phyloP scores from a whole-genome alignment of 768 basidiomycete species.

The Hirschioporus abietinus region DNA sequence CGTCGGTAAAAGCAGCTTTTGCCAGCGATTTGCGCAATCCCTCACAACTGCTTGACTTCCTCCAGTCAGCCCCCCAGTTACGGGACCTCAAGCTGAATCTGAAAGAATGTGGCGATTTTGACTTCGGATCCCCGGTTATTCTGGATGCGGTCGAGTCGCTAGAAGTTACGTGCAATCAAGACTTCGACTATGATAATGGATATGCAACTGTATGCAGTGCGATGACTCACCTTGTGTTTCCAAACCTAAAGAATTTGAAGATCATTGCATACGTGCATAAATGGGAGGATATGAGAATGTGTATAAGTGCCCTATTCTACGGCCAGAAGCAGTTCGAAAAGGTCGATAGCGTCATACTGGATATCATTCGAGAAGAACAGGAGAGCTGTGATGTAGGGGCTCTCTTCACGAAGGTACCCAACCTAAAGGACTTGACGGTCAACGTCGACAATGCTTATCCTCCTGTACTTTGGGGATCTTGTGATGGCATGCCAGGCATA shows the following conservation, averaged over 20 bases:
- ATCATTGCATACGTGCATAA: not conserved
- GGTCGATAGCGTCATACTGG: not conserved
- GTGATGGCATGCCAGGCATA: not conserved
- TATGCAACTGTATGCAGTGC: not conserved
- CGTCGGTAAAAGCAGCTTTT: not conserved
- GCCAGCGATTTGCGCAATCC: not conserved
- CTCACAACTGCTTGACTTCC: not conserved
- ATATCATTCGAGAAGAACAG: not conserved
- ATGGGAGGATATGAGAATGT: not conserved
- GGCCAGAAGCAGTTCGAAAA: not conserved
- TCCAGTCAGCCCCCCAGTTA: not conserved
- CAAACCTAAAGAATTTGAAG: not conserved
- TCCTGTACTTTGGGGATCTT: not conserved
- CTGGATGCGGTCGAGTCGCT: not conserved
- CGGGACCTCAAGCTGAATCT: not conserved
- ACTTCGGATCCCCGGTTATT: not conserved
- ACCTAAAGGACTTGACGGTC: not conserved
- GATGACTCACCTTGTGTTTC: not conserved
- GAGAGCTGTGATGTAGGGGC: no score
- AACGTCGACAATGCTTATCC: not conserved
- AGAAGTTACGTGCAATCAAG: not conserved
- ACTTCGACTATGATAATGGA: not conserved
- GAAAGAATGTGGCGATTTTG: not conserved
- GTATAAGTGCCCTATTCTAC: not conserved
- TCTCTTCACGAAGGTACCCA: not conserved